Evolutionary conservation across 306 rosid species (phyloP).

Genomic region (Rosa chinensis): DNA sequence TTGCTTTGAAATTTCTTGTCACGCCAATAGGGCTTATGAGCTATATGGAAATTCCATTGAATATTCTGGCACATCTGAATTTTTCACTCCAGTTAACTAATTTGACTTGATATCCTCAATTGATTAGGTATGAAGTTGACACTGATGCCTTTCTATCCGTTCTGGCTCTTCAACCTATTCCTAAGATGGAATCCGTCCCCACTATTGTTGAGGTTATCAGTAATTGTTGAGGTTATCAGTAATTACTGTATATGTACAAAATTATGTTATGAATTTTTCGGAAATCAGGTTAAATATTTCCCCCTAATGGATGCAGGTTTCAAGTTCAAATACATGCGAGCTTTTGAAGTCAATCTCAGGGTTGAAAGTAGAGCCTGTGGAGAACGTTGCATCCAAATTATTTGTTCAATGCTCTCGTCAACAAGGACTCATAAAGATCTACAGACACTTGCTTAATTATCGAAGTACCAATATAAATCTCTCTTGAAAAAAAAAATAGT

Average conservation of each 20-base stretch:
- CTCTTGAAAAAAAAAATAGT: constrained; percentile 3
- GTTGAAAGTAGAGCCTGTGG: constrained; percentile 85
- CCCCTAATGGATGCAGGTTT: constrained; percentile 63
- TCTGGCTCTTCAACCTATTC: constrained; percentile 93
- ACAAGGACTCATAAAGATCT: constrained; percentile 91
- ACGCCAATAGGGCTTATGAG: neutral
- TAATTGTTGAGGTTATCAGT: constrained; percentile 68
- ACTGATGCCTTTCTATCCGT: constrained; percentile 97
- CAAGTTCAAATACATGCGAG: constrained; percentile 81
- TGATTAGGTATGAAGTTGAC: constrained; percentile 87
- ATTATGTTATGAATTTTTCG: neutral
- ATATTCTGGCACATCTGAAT: neutral
- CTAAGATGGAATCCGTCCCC: constrained; percentile 73
- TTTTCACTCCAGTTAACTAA: constrained; percentile 24
- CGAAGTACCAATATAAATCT: constrained; percentile 49
- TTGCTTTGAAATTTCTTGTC: neutral
- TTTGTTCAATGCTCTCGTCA: constrained; percentile 99
- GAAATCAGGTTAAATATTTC: constrained; percentile 23
- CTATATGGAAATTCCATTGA: neutral
- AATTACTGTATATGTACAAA: constrained; percentile 17
- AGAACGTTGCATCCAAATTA: constrained; percentile 87
- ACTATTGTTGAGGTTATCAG: constrained; percentile 83
- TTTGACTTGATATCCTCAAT: constrained; percentile 41
- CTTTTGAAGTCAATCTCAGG: constrained; percentile 83
- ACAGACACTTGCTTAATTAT: constrained; percentile 93